A percentile compares a stretch with the other conserved stretches of the same genome.
Conservation (phyloP, 257 asterid species). For the Parsonsia alboflavescens region DNA sequence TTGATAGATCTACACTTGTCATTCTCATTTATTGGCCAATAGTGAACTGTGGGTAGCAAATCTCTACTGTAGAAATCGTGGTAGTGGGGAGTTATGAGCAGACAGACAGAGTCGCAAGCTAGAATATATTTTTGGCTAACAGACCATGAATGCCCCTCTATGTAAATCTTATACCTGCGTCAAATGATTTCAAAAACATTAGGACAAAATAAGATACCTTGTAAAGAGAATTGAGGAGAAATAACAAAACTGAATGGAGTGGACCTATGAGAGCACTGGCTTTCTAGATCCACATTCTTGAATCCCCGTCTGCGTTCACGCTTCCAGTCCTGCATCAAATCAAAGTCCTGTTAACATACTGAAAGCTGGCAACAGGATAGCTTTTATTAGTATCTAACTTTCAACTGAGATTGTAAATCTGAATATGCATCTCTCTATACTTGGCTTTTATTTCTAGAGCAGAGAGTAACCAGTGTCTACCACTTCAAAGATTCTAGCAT, state of each 20-base stretch:
- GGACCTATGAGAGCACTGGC: conserved; percentile 71
- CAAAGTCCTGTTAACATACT: neutral
- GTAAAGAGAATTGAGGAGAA: neutral
- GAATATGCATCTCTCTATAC: conserved; percentile 2
- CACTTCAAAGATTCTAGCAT: conserved; percentile 53
- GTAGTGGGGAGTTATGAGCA: conserved; percentile 50
- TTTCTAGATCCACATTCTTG: conserved; percentile 49
- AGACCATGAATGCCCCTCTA: conserved; percentile 83
- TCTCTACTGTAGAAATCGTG: conserved; percentile 79
- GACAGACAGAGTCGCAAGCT: conserved; percentile 74
- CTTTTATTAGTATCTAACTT: neutral
- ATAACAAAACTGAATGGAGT: neutral
- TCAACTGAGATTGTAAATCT: neutral
- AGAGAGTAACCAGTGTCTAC: conserved; percentile 23
- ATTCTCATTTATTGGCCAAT: conserved; percentile 58
- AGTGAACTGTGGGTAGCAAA: conserved; percentile 64
- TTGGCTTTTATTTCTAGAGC: neutral
- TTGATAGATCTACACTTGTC: conserved; percentile 51
- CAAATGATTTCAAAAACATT: neutral
- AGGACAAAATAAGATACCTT: neutral
- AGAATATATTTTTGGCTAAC: conserved; percentile 85
- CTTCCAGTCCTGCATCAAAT: conserved; percentile 53
- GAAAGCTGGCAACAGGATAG: neutral
- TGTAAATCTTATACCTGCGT: conserved; percentile 73
- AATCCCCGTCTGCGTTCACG: conserved; percentile 52